Evolutionary conservation across 208 protist genomes (phyloP), one percentile per base, ranked within the genome.

Genomic region (Trypanosoma mega): DNA sequence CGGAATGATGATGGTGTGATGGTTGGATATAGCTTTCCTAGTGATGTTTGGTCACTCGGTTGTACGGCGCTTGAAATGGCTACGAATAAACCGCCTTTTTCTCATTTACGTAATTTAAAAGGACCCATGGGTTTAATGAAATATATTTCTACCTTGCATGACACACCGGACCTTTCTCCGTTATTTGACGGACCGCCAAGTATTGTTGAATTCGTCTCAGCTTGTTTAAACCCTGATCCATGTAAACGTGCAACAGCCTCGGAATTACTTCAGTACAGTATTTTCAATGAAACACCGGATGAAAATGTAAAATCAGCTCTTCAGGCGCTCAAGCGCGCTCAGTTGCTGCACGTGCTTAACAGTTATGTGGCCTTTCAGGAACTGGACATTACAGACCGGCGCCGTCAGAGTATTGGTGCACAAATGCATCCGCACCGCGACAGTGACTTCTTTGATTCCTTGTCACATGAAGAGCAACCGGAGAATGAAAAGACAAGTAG

Each of bases 41-140:
- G 75, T 27, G 91, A 96, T 63, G 83, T 96, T 23, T 96, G 90
- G 87, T 94, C 87, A 20, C 74, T 96, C 5, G 90, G 90, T 31
- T 92, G 85, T 41, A 82, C 92, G 0, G 87, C 78, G 63, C 72
- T 96, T 54, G 90, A 96, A 60, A 93, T 96, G 84, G 80, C 74
- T 7, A 94, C 91, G 0, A 85, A 80, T 41, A 76, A 74, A 60
- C 86, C 87, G n/a, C 91, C 90, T 5, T 94, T 93, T 55, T 77
- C 87, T 2, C 82, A 96, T 73, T 71, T 96, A 30, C 63, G 79
- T 55, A 58, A 75, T 30, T 53, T 92, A 7, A 90, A 81, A 24
- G 80, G 86, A 8, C 80, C 86, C 1, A 78, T 85, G 14, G 85
- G 78, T 5, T 62, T 96, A 30, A 92, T 78, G 24, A 69, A 74